These are phyloP conservation scores for Eimeria necatrix DNA, from an alignment of 169 alveolate genomes.

Conservation along the genomic window DNA sequence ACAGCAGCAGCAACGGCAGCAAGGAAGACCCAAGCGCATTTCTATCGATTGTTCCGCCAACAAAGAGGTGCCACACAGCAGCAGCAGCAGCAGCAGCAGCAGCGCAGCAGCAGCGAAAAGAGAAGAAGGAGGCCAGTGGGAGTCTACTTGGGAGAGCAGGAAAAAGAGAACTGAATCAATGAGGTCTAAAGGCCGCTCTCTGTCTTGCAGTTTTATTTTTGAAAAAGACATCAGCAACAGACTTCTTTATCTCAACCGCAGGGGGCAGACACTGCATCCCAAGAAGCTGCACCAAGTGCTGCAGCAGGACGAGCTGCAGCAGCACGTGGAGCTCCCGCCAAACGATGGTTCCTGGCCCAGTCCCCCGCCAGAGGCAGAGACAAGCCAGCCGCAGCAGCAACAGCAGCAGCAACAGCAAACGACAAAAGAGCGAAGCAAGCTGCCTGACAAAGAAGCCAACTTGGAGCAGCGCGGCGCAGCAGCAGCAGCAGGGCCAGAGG, in stretches of 20 bases:
- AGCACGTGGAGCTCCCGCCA: not conserved
- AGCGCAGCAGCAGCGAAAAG: not conserved
- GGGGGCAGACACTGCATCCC: conserved; percentile 45
- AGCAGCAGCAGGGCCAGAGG: conserved; percentile 29
- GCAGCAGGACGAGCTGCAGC: not conserved
- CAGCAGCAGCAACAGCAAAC: not conserved
- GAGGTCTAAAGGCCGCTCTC: conserved; percentile 25
- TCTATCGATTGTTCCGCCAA: no score
- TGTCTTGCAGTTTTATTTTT: conserved; percentile 5
- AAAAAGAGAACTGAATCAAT: not conserved
- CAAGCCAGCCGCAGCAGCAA: not conserved
- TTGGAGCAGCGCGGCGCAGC: not conserved
- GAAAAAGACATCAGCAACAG: not conserved
- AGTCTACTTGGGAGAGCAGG: not conserved
- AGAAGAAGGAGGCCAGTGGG: not conserved
- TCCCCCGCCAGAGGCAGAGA: not conserved
- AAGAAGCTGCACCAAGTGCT: conserved; percentile 46
- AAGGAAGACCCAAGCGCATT: not conserved
- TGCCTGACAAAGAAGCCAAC: not conserved
- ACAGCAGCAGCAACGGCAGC: conserved; percentile 16
- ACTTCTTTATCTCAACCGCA: not conserved
- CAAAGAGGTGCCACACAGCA: not conserved
- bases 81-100: conserved; percentile 20
- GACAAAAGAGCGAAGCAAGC: not conserved
- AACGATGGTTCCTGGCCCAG: no score